These are phyloP conservation scores for Amoebophrya sp. DNA, from an alignment of 169 alveolate species.

Conservation along the genomic window DNA sequence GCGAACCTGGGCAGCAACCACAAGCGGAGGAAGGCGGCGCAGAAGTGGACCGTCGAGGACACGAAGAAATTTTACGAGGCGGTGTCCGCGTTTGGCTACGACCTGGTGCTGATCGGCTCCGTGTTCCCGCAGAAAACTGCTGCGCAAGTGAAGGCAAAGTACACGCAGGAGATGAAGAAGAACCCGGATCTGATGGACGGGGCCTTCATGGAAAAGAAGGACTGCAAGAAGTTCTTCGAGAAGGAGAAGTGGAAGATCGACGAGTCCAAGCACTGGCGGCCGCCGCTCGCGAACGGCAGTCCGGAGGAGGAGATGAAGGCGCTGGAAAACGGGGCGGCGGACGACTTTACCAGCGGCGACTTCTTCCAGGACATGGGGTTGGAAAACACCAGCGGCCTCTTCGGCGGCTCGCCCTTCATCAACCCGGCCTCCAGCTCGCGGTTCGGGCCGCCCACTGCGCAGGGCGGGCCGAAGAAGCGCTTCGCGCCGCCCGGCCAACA, in stretches of 20 bases:
- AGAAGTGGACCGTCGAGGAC: not conserved
- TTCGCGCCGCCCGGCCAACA: no score
- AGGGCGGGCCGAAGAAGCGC: no score
- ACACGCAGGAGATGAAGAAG: slow-evolving; percentile 11
- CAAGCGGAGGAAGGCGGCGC: no score
- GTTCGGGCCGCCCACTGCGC: no score
- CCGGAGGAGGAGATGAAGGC: no score
- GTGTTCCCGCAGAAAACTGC: not conserved
- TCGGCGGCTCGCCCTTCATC: no score
- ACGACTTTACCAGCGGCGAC: no score
- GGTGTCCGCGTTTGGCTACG: not conserved
- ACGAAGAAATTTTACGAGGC: not conserved
- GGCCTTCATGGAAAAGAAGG: not conserved
- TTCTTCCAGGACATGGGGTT: no score
- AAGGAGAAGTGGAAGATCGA: not conserved
- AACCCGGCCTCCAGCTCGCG: no score
- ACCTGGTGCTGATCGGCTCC: not conserved
- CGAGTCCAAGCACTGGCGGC: not conserved
- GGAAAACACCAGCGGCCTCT: no score
- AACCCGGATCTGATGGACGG: not conserved
- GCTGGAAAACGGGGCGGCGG: no score
- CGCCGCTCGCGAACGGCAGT: not conserved
- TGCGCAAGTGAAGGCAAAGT: not conserved
- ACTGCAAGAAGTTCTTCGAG: not conserved
- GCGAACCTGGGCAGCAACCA: no score